Evolutionary conservation across 306 rosid genomes (phyloP).

Genomic region (Fragaria vesca): DNA sequence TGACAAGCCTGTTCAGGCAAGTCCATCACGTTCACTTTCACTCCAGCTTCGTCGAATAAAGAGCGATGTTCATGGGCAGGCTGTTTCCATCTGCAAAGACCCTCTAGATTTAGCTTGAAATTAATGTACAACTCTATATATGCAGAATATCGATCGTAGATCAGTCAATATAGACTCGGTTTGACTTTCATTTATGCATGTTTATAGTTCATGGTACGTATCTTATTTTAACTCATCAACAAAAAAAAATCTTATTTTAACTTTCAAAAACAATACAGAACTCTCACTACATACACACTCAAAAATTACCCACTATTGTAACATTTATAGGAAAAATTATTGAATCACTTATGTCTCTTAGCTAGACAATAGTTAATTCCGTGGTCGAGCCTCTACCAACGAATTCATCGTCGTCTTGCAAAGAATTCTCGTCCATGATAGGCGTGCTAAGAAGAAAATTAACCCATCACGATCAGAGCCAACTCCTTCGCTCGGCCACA

Average conservation of each 20-base stretch:
- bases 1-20: slow-evolving; percentile 25
- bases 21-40: slow-evolving; percentile 29
- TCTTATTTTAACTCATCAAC: too few species aligned
- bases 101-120: slow-evolving; percentile 23
- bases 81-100: not conserved
- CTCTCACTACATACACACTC: too few species aligned
- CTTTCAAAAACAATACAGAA: too few species aligned
- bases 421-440: not conserved
- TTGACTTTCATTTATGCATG: too few species aligned
- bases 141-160: not conserved
- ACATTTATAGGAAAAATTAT: too few species aligned
- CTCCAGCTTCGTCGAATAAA: slow-evolving; percentile 29
- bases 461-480: not conserved
- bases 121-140: not conserved
- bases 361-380: not conserved
- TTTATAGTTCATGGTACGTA: too few species aligned
- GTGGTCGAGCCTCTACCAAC: not conserved
- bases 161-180: too few species aligned
- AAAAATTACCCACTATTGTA: too few species aligned
- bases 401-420: not conserved
- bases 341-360: too few species aligned
- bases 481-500: not conserved
- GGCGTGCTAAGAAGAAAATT: not conserved
- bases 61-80: slow-evolving; percentile 16
- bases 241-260: too few species aligned